Conservation (phyloP, 2,329 filamentous ascomycete species). For the Phialophora verrucosa region DNA sequence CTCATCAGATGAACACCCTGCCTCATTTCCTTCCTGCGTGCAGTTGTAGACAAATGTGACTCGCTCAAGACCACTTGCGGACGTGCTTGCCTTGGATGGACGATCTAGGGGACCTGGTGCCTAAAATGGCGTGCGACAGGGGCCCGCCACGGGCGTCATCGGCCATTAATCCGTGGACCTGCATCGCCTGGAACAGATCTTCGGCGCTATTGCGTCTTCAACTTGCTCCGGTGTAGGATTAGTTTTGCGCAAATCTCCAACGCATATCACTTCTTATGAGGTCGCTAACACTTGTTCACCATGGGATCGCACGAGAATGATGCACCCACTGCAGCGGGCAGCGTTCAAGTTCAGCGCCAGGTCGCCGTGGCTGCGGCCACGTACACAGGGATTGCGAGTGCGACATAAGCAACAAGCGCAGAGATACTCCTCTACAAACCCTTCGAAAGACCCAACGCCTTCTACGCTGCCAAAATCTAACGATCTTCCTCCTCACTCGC, state of each 20-base stretch:
- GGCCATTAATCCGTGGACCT: background rate
- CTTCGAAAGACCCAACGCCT: slow-evolving; percentile 20
- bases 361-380: slow-evolving; percentile 26
- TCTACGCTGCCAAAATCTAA: slow-evolving; percentile 1
- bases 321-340: slow-evolving; percentile 30
- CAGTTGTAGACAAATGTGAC: background rate
- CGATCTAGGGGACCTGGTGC: background rate
- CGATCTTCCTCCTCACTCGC: slow-evolving; percentile 23
- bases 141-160: background rate
- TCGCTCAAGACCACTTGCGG: background rate
- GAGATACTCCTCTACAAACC: slow-evolving; percentile 19
- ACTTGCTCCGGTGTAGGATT: slow-evolving; percentile 9
- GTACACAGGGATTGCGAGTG: slow-evolving; percentile 9
- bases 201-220: slow-evolving; percentile 10
- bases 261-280: slow-evolving; percentile 3
- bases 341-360: slow-evolving; percentile 30
- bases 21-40: background rate
- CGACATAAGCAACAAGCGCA: slow-evolving; percentile 26
- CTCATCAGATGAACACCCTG: slow-evolving; percentile 10
- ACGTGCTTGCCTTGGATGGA: background rate
- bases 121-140: background rate
- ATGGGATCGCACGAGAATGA: slow-evolving; percentile 24
- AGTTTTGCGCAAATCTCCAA: slow-evolving; percentile 12
- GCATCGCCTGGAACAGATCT: slow-evolving; percentile 3
- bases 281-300: slow-evolving; percentile 7